Conservation (phyloP, 2,329 filamentous ascomycete genomes). For the Leptographium lundbergii region DNA sequence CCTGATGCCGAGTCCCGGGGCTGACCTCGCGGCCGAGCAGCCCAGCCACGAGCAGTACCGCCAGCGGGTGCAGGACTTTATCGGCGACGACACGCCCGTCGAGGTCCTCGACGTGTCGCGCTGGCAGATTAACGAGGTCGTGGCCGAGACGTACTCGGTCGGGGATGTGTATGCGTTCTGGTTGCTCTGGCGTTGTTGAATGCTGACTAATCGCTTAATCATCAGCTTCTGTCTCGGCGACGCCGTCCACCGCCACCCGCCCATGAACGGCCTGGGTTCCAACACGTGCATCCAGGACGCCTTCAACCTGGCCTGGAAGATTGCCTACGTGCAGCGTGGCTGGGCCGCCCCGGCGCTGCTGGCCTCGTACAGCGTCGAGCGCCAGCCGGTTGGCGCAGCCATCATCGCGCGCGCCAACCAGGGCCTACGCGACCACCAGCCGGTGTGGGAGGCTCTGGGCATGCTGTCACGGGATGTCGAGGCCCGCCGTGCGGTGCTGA, state of each 20-base stretch:
- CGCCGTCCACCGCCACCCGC: constrained; percentile 45
- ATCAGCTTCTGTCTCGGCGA: constrained; percentile 40
- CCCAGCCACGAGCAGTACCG: not conserved
- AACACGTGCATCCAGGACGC: constrained; percentile 48
- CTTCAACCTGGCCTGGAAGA: constrained; percentile 43
- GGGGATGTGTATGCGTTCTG: not conserved
- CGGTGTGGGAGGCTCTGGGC: constrained; percentile 32
- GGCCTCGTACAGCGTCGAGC: constrained; percentile 29
- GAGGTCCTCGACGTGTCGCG: constrained; percentile 41
- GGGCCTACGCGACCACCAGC: constrained; percentile 36
- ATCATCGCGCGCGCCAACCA: constrained; percentile 45
- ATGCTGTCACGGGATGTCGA: constrained; percentile 25
- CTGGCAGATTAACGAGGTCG: constrained; percentile 50
- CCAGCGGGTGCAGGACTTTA: constrained; percentile 31
- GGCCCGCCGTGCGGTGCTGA: constrained; percentile 24
- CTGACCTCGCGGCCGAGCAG: constrained; percentile 24
- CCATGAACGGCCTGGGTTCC: constrained; percentile 41
- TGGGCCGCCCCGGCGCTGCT: constrained; percentile 25
- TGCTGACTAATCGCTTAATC: not conserved
- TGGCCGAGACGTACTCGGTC: constrained; percentile 40
- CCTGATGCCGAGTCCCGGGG: constrained; percentile 33
- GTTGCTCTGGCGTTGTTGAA: not conserved
- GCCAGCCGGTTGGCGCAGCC: constrained; percentile 34
- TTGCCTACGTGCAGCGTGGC: constrained; percentile 29
- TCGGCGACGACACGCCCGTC: constrained; percentile 40